phyloP scores from a whole-genome alignment of 805 yeast genomes.

The Kluyveromyces siamensis region DNA sequence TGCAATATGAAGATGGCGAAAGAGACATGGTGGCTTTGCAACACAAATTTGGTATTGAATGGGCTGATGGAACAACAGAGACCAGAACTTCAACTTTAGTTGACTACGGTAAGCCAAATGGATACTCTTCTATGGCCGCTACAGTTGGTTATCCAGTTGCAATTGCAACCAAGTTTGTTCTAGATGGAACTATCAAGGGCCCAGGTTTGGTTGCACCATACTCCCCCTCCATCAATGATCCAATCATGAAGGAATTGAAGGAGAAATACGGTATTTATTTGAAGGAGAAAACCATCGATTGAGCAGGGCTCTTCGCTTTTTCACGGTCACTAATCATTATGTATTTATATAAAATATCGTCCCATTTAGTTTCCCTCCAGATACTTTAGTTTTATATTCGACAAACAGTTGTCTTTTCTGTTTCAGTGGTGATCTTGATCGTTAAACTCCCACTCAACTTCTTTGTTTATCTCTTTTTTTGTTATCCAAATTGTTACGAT shows the following conservation, averaged over 20 bases:
- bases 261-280: constrained; percentile 81
- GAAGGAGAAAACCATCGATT: constrained; percentile 68
- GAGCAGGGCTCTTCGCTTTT: constrained; percentile 8
- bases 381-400: too few relatives aligned
- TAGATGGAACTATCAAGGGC: constrained; percentile 65
- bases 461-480: too few relatives aligned
- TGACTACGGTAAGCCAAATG: constrained; percentile 81
- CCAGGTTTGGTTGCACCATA: constrained; percentile 93
- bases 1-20: constrained; percentile 95
- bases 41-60: constrained; percentile 95
- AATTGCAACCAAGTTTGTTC: constrained; percentile 80
- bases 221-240: constrained; percentile 80
- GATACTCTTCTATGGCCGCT: constrained; percentile 97
- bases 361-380: too few relatives aligned
- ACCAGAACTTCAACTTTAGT: constrained; percentile 92
- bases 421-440: too few relatives aligned
- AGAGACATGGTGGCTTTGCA: constrained; percentile 92
- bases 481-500: too few relatives aligned
- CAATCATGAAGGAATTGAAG: constrained; percentile 85
- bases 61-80: constrained; percentile 89
- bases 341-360: neutral
- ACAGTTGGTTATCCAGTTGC: constrained; percentile 98
- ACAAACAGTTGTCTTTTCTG: too few relatives aligned
- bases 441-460: too few relatives aligned
- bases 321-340: neutral